Conservation (phyloP, 2,329 filamentous ascomycete genomes). For the Zasmidium citrigriseum region DNA sequence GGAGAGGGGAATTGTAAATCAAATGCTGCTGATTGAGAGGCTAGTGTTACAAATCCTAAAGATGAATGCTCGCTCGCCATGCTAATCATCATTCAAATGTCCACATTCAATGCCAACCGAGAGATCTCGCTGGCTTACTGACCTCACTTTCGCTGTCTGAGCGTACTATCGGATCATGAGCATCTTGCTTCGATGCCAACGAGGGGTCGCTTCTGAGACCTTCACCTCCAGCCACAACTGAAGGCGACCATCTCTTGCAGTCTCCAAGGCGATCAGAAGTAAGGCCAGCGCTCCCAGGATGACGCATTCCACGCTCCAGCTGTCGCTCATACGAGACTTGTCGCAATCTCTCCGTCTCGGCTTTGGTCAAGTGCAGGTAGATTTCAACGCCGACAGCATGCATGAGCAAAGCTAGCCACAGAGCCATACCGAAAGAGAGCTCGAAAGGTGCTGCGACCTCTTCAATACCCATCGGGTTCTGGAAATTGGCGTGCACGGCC, state of each 20-base stretch:
- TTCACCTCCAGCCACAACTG: no score
- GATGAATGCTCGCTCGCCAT: no score
- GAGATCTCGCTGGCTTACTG: conserved; percentile 6
- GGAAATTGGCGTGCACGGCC: conserved; percentile 31
- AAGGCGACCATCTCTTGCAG: no score
- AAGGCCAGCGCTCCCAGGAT: conserved; percentile 52
- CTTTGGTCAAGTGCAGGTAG: conserved; percentile 56
- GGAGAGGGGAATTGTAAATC: not conserved
- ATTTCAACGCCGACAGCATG: conserved; percentile 48
- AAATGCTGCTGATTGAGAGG: no score
- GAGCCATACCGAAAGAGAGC: conserved; percentile 52
- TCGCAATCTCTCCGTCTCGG: conserved; percentile 55
- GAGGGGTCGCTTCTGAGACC: no score
- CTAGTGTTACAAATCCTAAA: no score
- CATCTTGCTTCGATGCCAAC: not conserved
- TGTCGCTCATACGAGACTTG: conserved; percentile 60
- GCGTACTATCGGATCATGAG: not conserved
- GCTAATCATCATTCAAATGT: no score
- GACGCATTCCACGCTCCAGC: conserved; percentile 53
- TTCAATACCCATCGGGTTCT: conserved; percentile 12
- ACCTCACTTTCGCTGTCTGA: conserved; percentile 6
- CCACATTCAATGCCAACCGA: conserved; percentile 6
- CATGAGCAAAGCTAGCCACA: conserved; percentile 56
- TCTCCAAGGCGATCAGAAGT: conserved; percentile 42
- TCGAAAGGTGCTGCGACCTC: conserved; percentile 48